Conservation (phyloP, 73 alveolate species). For the Effrenium voratum region DNA sequence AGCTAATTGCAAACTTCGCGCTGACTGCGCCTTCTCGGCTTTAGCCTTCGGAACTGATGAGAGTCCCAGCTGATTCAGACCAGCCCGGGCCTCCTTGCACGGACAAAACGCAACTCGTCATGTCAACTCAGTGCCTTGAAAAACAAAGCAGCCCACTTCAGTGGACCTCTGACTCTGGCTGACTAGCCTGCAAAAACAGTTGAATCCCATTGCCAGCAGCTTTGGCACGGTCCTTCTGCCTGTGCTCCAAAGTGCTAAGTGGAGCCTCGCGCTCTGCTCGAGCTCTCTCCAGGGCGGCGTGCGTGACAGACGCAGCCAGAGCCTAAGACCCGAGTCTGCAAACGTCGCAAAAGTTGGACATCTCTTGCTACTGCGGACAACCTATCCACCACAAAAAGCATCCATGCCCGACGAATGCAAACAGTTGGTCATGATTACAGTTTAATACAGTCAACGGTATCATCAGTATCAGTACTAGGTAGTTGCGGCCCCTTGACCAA, state of each 20-base stretch:
- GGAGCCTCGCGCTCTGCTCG: conserved; percentile 70
- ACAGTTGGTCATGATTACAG: too few relatives aligned
- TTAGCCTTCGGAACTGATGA: conserved; percentile 54
- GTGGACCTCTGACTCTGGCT: too few relatives aligned
- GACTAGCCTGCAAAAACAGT: neutral
- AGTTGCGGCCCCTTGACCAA: too few relatives aligned
- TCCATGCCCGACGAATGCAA: too few relatives aligned
- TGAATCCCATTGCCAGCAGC: neutral
- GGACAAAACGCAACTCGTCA: neutral
- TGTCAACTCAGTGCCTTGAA: neutral
- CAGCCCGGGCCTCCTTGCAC: conserved; percentile 51
- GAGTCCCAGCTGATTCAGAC: conserved; percentile 57
- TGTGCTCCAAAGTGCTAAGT: conserved; percentile 16
- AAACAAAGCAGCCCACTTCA: too few relatives aligned
- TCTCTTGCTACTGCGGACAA: too few relatives aligned
- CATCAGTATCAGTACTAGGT: too few relatives aligned
- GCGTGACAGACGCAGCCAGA: conserved; percentile 48
- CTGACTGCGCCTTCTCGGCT: neutral
- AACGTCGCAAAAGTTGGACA: too few relatives aligned
- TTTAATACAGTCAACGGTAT: too few relatives aligned
- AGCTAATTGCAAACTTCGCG: neutral
- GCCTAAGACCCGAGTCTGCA: too few relatives aligned
- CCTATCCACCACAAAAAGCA: too few relatives aligned
- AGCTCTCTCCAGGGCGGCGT: conserved; percentile 47
- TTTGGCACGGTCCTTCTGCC: conserved; percentile 23